phyloP scores from a whole-genome alignment of 345 rosid species.

The Brassica juncea region DNA sequence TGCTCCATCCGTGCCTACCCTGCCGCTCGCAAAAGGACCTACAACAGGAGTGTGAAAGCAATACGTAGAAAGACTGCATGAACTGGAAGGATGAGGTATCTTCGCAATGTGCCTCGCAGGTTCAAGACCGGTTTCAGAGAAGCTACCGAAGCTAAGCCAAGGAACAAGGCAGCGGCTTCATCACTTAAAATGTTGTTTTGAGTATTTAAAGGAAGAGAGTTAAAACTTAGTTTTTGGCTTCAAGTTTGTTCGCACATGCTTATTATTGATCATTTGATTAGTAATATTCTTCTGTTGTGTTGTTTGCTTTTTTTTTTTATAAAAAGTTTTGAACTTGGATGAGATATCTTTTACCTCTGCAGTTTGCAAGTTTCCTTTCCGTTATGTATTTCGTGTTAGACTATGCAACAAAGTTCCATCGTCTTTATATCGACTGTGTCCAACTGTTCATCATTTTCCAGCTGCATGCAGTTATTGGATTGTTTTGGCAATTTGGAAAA shows the following conservation, averaged over 20 bases:
- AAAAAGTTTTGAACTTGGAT: background rate
- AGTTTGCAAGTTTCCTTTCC: background rate
- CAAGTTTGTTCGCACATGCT: background rate
- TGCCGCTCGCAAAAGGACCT: background rate
- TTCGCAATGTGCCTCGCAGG: conserved; percentile 67
- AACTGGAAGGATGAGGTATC: conserved; percentile 76
- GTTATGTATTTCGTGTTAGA: too few species aligned
- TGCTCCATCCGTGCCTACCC: conserved; percentile 52
- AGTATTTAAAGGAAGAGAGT: background rate
- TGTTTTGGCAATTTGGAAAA: too few species aligned
- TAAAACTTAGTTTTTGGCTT: background rate
- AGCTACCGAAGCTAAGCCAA: conserved; percentile 57
- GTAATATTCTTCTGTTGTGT: background rate
- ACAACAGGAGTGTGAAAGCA: background rate
- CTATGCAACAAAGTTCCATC: too few species aligned
- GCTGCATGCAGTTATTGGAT: too few species aligned
- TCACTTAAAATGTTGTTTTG: conserved; percentile 41
- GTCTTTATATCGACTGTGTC: too few species aligned
- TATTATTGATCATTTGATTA: too few species aligned
- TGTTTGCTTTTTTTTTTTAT: background rate
- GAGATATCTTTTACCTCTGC: background rate
- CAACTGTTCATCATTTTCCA: too few species aligned
- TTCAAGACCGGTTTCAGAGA: conserved; percentile 54
- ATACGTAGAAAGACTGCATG: background rate
- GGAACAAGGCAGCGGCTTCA: conserved; percentile 53